Base-by-base conservation (phyloP, 2,329 filamentous ascomycete genomes). In the Alternaria tenuissima region DNA sequence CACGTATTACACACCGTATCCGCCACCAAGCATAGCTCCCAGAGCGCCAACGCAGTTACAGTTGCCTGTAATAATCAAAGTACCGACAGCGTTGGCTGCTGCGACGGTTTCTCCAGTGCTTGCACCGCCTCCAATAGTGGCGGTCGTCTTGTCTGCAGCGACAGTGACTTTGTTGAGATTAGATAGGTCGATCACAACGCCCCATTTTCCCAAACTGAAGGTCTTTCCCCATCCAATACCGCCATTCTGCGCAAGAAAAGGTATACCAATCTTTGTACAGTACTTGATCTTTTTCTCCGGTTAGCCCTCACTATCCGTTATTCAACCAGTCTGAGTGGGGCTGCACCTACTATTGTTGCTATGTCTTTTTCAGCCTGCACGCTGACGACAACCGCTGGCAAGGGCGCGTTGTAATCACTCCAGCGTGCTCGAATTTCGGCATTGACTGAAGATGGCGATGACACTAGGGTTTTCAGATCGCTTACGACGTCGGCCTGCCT, bases 1-100 rank as follows among this genome's bases (percentile, higher is more conserved):
- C 39, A 41, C 7, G 7, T n/a, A 18, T 7, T 41, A 57, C 62
- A 28, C 57, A 69, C 66, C 86, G 65, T 85, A 86, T 2, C 86
- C 87, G 38, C 86, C 86, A 5, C 85, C 85, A 4, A 77, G 67
- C 22, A 68, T 53, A 24, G 74, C 74, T 30, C 74, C 71, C 8
- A 76, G 41, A 20, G 63, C 62, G 12, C 74, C 74, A 24, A 77
- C 70, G 38, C 73, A 76, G 38, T 77, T 75, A 62, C 74, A 76
- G 39, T 73, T 76, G 20, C 73, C 73, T 9, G 73, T 75, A 7
- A 65, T 47, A 28, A 75, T 65, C 30, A 73, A 54, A 22, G 68
- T 69, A 36, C 72, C 67, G 14, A 71, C 71, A 34, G 78, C 81
- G 32, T 74, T 70, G 18, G 72, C 83, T 26, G 69, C 80, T 2